Evolutionary conservation across 2,329 filamentous ascomycete species (phyloP).

Genomic region (Fusarium devonianum): DNA sequence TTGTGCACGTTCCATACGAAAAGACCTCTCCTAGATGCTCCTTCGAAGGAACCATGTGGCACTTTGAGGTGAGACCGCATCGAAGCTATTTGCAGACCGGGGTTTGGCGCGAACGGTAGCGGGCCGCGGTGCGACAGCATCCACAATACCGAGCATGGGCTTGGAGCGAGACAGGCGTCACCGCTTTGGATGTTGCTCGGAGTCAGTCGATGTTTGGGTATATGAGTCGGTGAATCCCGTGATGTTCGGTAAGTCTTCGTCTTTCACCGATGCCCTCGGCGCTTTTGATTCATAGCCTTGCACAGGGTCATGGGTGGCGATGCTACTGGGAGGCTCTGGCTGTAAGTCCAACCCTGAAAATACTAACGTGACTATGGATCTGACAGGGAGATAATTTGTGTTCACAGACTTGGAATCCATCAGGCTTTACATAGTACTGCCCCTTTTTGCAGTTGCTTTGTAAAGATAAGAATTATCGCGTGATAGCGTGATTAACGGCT

Average conservation of each 20-base stretch:
- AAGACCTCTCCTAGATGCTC: neutral
- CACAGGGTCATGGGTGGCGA: neutral
- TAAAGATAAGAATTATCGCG: constrained; percentile 11
- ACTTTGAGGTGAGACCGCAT: constrained; percentile 1
- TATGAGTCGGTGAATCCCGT: constrained; percentile 17
- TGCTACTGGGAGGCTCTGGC: neutral
- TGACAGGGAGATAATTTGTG: neutral
- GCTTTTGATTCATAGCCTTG: constrained; percentile 8
- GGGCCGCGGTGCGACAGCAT: constrained; percentile 11
- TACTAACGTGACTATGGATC: constrained; percentile 3
- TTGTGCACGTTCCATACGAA: neutral
- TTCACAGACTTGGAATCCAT: neutral
- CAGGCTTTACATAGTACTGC: neutral
- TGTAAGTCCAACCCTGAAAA: neutral
- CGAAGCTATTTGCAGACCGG: constrained; percentile 1
- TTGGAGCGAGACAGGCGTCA: neutral
- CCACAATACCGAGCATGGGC: constrained; percentile 2
- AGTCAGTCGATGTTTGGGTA: constrained; percentile 10
- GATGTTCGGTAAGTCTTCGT: constrained; percentile 7
- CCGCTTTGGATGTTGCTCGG: constrained; percentile 2
- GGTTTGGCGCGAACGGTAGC: neutral
- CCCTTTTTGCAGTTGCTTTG: neutral
- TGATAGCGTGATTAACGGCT: neutral
- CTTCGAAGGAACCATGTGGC: neutral
- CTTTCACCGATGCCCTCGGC: constrained; percentile 2